Evolutionary conservation across 306 rosid genomes (phyloP), one percentile per base, ranked within the genome.

Genomic region (Vachellia collinsii): DNA sequence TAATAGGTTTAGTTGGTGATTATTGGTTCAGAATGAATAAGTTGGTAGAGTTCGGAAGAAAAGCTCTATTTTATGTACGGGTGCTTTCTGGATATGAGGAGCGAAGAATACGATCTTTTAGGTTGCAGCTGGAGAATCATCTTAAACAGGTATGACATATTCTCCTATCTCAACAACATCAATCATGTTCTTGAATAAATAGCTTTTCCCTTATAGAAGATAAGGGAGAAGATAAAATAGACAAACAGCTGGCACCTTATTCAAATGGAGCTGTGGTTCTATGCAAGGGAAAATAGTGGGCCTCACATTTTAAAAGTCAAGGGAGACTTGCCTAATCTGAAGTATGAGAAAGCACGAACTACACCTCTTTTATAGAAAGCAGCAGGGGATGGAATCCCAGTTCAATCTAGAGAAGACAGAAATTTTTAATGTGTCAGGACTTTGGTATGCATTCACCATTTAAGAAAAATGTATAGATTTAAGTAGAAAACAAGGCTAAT

Each of bases 51-150:
- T 86, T 80, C 38, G 99, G 98, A 63, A 87, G 92, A 84, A 91
- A 85, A 74, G 90, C 89, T 53, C 76, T 95, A 53, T 89, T 90
- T 82, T 95, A 91, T 81, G 94, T 64, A 22, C 74, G 87, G 76
- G 95, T 95, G 80, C 93, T 95, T 77, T 90, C 97, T 42, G 98
- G 99, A 66, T 93, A 90, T 74, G 99, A 95, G 88, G 91, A 93
- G 82, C 92, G 93, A 54, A 89, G 92, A 88, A 95, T 95, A 79
- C 91, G 96, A 36, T 42, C 87, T 13, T 81, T 72, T 66, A 91
- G 99, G 76, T 67, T 93, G 75, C 83, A 88, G 79, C 83, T 91
- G 82, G 96, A 95, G 81, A 72, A 78, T 7, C 87, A 56, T 0
- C 47, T 83, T 61, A 76, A 25, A 54, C 85, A 83, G 89, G 89